Evolutionary conservation across 768 basidiomycete species (phyloP).

Genomic region (Tulasnella sp.): DNA sequence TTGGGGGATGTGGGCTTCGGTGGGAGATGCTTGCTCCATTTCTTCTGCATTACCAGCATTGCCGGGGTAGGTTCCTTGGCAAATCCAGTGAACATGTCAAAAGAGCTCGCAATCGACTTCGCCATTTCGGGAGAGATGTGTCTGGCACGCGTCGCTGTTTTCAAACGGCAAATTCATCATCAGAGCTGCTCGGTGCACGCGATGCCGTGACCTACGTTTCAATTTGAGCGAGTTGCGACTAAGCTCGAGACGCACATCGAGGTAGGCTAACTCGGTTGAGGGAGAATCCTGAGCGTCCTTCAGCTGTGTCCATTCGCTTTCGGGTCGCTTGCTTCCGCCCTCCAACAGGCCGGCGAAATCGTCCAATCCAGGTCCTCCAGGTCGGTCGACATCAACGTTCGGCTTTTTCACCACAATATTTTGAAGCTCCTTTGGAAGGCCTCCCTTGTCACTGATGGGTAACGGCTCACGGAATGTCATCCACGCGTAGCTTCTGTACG

Average conservation of each 20-base stretch:
- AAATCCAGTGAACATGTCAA: conserved; percentile 15
- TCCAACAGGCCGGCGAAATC: conserved; percentile 15
- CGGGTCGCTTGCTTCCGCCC: neutral
- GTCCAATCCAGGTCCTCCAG: conserved; percentile 14
- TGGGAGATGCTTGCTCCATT: conserved; percentile 9
- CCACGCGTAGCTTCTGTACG: conserved; percentile 6
- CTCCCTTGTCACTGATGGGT: neutral
- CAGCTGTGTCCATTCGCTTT: conserved; percentile 14
- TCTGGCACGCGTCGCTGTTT: neutral
- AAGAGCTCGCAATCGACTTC: neutral
- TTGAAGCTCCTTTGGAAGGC: neutral
- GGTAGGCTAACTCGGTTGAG: neutral
- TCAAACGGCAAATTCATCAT: neutral
- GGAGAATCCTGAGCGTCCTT: conserved; percentile 10
- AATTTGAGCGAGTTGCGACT: neutral
- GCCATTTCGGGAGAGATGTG: neutral
- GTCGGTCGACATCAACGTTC: neutral
- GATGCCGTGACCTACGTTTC: neutral
- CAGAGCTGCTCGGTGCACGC: neutral
- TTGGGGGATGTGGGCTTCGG: neutral
- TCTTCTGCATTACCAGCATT: neutral
- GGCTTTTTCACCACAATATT: conserved; percentile 17
- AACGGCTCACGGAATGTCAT: conserved; percentile 10
- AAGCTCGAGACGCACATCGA: conserved; percentile 5
- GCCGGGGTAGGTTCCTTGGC: neutral